Conservation (phyloP, 768 basidiomycete species). For the Boletus speciosus region DNA sequence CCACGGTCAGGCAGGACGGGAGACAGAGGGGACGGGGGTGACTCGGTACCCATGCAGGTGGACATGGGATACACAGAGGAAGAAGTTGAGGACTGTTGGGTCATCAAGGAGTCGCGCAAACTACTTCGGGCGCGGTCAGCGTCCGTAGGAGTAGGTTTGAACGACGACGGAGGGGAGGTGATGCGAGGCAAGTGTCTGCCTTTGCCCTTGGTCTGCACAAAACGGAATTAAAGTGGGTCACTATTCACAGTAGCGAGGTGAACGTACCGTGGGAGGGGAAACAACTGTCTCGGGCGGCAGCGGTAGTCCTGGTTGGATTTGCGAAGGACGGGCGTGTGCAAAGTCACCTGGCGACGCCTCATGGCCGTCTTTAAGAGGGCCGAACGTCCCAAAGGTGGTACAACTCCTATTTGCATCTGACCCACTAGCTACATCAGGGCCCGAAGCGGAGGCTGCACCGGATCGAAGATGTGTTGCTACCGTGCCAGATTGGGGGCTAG, state of each 20-base stretch:
- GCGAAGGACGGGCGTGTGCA: conserved; percentile 1
- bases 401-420: conserved; percentile 24
- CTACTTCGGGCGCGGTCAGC: conserved; percentile 49
- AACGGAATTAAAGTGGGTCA: conserved; percentile 16
- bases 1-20: conserved; percentile 41
- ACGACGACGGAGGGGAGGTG: conserved; percentile 34
- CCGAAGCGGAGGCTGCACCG: conserved; percentile 8
- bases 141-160: conserved; percentile 27
- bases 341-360: conserved; percentile 3
- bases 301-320: conserved; percentile 11
- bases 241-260: conserved; percentile 7
- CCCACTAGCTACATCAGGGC: conserved; percentile 7
- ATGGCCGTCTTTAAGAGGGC: conserved; percentile 17
- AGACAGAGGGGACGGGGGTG: conserved; percentile 60
- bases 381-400: conserved; percentile 23
- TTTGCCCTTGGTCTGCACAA: conserved; percentile 32
- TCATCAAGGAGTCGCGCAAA: conserved; percentile 51
- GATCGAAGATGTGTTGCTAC: conserved; percentile 15
- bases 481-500: conserved; percentile 3
- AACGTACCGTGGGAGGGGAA: conserved; percentile 22
- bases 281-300: conserved; percentile 12
- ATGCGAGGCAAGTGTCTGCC: conserved; percentile 35
- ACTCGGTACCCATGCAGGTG: conserved; percentile 63
- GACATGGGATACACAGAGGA: conserved; percentile 79
- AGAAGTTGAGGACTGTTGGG: conserved; percentile 62